Base-by-base conservation (phyloP, 352 stramenopile species). In the Phytophthora constricta region DNA sequence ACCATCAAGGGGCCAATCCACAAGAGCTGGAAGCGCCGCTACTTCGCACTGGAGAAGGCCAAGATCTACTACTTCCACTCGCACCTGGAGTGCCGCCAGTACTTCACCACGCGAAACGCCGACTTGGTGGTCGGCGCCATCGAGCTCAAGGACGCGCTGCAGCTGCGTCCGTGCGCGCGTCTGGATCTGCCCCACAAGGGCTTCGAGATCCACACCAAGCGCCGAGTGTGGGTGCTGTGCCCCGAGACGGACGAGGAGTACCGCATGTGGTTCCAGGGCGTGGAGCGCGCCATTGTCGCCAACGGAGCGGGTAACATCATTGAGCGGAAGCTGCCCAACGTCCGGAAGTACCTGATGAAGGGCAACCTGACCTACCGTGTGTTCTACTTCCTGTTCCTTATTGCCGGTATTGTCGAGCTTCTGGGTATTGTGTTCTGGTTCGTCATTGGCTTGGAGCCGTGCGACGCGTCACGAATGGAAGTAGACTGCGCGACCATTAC, bases 51-150 rank as follows among this genome's bases (percentile, higher is more conserved):
- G 0, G 88, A 96, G 62, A 92, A 90, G 64, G 82, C 86, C 71
- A 94, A 94, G 79, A 93, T 96, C 66, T 96, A 89, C 76, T 96
- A 96, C 70, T 96, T 96, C 73, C 86, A 94, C 66, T 91, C 76
- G 52, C 86, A 96, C 50, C 50, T 93, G 14, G 88, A 96, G 56
- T 96, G 88, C 63, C 86, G 88, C 5, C 86, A 93, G 70, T 96
- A 94, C 72, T 96, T 96, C 47, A 93, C 83, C 50, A 94, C 86
- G 34, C 86, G 88, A 11, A 96, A 94, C 52, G 62, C 85, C 0
- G 88, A 96, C 42, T 52, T 96, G 5, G 88, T 96, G 0, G 83
- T 96, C 16, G 88, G 88, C 10, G 88, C 88, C 1, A 62, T 96
- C 14, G 88, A 96, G 59, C 73, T 96, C 14, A 94, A 94, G 70